phyloP scores from a whole-genome alignment of 2,329 filamentous ascomycete genomes.

The Cladosporium sp. region DNA sequence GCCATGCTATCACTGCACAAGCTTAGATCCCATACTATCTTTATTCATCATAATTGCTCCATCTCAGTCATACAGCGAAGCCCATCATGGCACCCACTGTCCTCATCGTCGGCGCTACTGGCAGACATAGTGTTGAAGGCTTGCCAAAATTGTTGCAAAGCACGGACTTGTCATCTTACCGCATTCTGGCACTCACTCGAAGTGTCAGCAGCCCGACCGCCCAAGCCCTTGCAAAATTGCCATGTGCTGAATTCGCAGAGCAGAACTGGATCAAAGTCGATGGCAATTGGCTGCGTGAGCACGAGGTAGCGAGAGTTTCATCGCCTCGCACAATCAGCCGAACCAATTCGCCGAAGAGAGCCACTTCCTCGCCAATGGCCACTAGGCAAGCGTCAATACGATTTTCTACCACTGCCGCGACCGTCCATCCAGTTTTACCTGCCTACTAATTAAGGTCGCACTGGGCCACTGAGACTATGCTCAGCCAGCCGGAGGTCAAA shows the following conservation, averaged over 20 bases:
- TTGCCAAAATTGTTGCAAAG: constrained; percentile 14
- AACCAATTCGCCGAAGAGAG: constrained; percentile 41
- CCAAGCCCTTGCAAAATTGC: constrained; percentile 30
- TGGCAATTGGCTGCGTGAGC: constrained; percentile 38
- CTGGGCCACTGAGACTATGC: constrained; percentile 40
- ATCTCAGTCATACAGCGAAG: too few species aligned
- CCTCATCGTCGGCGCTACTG: constrained; percentile 15
- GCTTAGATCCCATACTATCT: background rate
- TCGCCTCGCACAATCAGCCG: constrained; percentile 37
- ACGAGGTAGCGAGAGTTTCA: constrained; percentile 37
- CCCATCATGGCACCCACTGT: constrained; percentile 6
- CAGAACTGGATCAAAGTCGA: constrained; percentile 37
- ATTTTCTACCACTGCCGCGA: constrained; percentile 38
- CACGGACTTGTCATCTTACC: constrained; percentile 4
- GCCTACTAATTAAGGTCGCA: constrained; percentile 38
- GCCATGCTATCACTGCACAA: background rate
- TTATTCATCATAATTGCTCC: too few species aligned
- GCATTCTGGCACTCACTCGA: background rate
- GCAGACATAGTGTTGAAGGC: constrained; percentile 16
- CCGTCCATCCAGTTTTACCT: constrained; percentile 33
- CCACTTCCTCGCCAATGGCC: constrained; percentile 33
- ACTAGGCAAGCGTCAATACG: constrained; percentile 38
- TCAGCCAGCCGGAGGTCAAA: constrained; percentile 35
- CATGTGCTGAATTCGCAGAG: constrained; percentile 34
- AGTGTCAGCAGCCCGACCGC: constrained; percentile 17